A percentile compares a stretch with the other conserved stretches of the same genome.
Conservation (phyloP, 139 green algal genomes). For the Closterium sp. region DNA sequence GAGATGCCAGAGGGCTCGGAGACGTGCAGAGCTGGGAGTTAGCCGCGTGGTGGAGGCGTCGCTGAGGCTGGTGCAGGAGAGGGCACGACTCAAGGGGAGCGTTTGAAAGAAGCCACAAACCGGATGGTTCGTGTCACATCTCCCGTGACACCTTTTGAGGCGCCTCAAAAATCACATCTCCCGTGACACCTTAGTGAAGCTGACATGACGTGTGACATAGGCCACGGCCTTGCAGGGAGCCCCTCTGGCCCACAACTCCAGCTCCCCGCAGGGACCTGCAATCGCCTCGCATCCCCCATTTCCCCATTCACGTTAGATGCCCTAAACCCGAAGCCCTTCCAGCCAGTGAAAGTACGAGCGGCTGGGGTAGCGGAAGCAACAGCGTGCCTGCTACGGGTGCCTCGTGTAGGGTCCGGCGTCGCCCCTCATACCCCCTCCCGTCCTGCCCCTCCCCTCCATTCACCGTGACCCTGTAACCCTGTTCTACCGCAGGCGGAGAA, state of each 20-base stretch:
- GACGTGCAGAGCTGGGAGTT: background rate
- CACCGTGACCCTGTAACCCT: background rate
- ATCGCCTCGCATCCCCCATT: slow-evolving; percentile 48
- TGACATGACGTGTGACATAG: no score
- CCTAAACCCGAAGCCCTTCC: no score
- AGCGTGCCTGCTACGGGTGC: no score
- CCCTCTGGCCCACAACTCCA: slow-evolving; percentile 47
- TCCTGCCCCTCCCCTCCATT: no score
- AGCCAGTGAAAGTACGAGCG: slow-evolving; percentile 1
- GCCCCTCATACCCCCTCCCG: no score
- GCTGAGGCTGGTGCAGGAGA: slow-evolving; percentile 41
- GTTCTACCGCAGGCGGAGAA: slow-evolving; percentile 20
- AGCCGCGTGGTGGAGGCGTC: slow-evolving; percentile 43
- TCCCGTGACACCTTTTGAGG: background rate
- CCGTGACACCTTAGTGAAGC: no score
- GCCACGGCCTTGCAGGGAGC: slow-evolving; percentile 39
- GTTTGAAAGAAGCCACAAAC: background rate
- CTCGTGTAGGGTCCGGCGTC: no score
- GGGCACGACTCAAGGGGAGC: slow-evolving; percentile 34
- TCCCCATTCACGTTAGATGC: no score
- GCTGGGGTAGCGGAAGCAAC: no score
- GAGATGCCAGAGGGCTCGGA: no score
- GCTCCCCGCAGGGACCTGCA: slow-evolving; percentile 45
- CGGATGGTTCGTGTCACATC: background rate
- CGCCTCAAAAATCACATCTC: background rate